phyloP scores from a whole-genome alignment of 805 yeast genomes.

The Sugiyamaella mastotermitis region DNA sequence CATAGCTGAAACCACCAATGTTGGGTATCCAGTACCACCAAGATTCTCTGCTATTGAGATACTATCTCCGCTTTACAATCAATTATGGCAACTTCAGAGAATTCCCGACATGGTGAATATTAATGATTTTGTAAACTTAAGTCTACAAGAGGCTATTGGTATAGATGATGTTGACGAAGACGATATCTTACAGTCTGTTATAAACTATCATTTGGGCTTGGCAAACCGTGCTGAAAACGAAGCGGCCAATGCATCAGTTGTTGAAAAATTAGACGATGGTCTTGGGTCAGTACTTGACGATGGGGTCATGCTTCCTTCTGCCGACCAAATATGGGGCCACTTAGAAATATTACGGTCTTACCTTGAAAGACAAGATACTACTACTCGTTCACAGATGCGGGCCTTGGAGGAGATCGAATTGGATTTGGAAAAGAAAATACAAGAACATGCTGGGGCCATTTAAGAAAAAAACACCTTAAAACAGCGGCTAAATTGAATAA shows the following conservation, averaged over 20 bases:
- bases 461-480: too few species aligned
- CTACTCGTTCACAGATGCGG: constrained; percentile 10
- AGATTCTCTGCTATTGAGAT: constrained; percentile 2
- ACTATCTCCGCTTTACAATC: constrained; percentile 5
- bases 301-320: not conserved
- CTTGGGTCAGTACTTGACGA: not conserved
- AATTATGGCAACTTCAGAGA: constrained; percentile 9
- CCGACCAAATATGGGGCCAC: constrained; percentile 5
- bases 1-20: not conserved
- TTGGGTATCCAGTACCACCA: not conserved
- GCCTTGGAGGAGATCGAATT: constrained; percentile 8
- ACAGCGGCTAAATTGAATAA: too few species aligned
- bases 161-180: constrained; percentile 5
- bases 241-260: too few species aligned
- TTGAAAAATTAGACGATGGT: not conserved
- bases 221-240: constrained; percentile 4
- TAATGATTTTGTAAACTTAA: constrained; percentile 2
- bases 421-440: constrained; percentile 6
- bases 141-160: constrained; percentile 4
- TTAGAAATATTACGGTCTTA: constrained; percentile 4
- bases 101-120: constrained; percentile 7
- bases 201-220: constrained; percentile 8
- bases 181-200: constrained; percentile 7
- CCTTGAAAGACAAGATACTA: constrained; percentile 4
- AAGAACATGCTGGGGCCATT: too few species aligned